Conservation (phyloP, 306 rosid genomes). For the Lupinus albus region DNA sequence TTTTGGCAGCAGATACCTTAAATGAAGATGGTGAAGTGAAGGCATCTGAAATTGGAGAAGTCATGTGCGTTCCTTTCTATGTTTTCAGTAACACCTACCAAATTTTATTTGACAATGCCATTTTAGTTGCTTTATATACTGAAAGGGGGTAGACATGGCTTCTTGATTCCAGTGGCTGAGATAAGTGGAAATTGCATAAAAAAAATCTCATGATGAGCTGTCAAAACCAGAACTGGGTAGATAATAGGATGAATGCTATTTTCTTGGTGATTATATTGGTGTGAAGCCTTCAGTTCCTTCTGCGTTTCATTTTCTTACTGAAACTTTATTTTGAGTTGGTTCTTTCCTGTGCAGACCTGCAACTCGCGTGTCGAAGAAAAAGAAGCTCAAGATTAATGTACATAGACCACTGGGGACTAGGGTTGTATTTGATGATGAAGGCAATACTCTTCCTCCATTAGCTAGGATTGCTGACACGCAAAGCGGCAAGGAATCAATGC, state of each 20-base stretch:
- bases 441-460: slow-evolving; percentile 74
- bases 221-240: slow-evolving; percentile 4
- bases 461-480: slow-evolving; percentile 70
- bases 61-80: slow-evolving; percentile 47
- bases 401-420: slow-evolving; percentile 80
- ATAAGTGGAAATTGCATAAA: slow-evolving; percentile 3
- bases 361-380: slow-evolving; percentile 70
- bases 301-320: not conserved
- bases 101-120: not conserved
- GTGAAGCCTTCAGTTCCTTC: slow-evolving; percentile 5
- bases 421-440: slow-evolving; percentile 87
- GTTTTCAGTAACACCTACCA: slow-evolving; percentile 1
- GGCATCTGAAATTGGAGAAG: slow-evolving; percentile 49
- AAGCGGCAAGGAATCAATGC: slow-evolving; percentile 41
- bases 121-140: slow-evolving; percentile 9
- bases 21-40: slow-evolving; percentile 43
- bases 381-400: slow-evolving; percentile 80
- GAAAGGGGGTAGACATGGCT: slow-evolving; percentile 13
- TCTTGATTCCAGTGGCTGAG: slow-evolving; percentile 9
- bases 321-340: slow-evolving; percentile 24
- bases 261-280: not conserved
- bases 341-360: slow-evolving; percentile 51
- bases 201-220: slow-evolving; percentile 15
- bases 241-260: slow-evolving; percentile 8
- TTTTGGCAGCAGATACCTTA: slow-evolving; percentile 41